These are phyloP conservation scores for Triticum aestivum DNA, from an alignment of 176 grass and related monocot species.

Conservation along the genomic window DNA sequence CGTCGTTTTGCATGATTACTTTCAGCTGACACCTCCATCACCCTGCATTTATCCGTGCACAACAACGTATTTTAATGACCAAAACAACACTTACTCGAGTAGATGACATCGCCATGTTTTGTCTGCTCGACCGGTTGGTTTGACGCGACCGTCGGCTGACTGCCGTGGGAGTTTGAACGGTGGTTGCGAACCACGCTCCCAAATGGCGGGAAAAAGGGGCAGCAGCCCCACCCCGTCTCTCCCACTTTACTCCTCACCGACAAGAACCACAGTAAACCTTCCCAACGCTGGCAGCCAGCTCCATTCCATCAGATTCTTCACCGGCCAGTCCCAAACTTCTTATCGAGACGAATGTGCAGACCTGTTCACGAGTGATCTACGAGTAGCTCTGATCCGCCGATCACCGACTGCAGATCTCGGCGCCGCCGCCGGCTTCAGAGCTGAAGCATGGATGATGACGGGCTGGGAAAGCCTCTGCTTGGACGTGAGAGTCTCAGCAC, in stretches of 20 bases:
- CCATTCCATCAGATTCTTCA: neutral
- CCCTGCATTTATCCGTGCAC: neutral
- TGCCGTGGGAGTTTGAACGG: slow-evolving; percentile 17
- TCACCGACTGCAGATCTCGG: neutral
- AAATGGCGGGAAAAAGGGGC: slow-evolving; percentile 9
- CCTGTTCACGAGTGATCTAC: neutral
- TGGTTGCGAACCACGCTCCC: slow-evolving; percentile 17
- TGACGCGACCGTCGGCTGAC: slow-evolving; percentile 3
- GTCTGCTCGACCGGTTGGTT: slow-evolving; percentile 15
- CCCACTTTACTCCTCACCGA: neutral
- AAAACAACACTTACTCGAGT: neutral
- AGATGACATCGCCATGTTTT: too few relatives aligned
- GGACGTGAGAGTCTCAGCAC: slow-evolving; percentile 42
- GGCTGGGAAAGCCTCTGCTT: slow-evolving; percentile 47
- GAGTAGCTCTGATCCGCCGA: neutral
- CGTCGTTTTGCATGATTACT: neutral
- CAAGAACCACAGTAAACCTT: neutral
- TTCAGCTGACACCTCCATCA: neutral
- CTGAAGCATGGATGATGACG: slow-evolving; percentile 47
- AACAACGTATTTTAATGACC: neutral
- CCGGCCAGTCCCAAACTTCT: neutral
- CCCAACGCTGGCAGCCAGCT: neutral
- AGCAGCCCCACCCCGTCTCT: neutral
- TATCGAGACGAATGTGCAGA: neutral
- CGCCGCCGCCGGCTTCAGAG: neutral